phyloP scores from a whole-genome alignment of 208 protist genomes.

The Leptomonas seymouri region DNA sequence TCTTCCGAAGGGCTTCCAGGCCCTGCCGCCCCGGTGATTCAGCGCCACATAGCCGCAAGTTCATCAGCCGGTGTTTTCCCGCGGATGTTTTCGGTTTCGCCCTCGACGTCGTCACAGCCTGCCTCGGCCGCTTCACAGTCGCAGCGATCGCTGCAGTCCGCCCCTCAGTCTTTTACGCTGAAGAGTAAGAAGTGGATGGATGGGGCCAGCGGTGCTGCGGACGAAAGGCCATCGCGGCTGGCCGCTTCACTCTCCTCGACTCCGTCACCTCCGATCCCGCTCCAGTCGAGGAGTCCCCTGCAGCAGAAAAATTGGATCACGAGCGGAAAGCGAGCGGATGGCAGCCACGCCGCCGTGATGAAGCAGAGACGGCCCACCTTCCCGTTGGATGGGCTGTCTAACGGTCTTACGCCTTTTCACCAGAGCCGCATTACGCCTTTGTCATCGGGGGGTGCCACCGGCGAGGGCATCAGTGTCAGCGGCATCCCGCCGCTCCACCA shows the following conservation, averaged over 20 bases:
- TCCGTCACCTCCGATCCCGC: background rate
- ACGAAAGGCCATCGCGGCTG: background rate
- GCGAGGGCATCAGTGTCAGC: background rate
- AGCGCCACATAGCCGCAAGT: background rate
- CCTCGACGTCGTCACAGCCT: background rate
- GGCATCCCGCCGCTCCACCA: background rate
- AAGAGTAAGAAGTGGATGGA: background rate
- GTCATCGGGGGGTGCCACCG: background rate
- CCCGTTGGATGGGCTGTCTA: background rate
- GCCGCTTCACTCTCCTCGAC: background rate
- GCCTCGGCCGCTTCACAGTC: background rate
- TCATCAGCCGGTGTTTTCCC: background rate
- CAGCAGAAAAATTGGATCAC: background rate
- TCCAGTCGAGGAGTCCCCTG: background rate
- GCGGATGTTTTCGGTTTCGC: background rate
- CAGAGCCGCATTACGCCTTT: conserved; percentile 4
- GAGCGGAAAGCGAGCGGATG: no score
- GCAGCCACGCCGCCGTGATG: no score
- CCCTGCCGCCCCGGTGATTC: background rate
- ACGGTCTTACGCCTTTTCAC: background rate
- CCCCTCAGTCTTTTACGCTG: no score
- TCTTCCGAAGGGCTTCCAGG: background rate
- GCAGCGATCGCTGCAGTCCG: background rate
- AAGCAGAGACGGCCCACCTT: background rate
- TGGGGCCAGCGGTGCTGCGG: background rate